phyloP scores from a whole-genome alignment of 768 basidiomycete genomes.

The Psilocybe tampanensis region DNA sequence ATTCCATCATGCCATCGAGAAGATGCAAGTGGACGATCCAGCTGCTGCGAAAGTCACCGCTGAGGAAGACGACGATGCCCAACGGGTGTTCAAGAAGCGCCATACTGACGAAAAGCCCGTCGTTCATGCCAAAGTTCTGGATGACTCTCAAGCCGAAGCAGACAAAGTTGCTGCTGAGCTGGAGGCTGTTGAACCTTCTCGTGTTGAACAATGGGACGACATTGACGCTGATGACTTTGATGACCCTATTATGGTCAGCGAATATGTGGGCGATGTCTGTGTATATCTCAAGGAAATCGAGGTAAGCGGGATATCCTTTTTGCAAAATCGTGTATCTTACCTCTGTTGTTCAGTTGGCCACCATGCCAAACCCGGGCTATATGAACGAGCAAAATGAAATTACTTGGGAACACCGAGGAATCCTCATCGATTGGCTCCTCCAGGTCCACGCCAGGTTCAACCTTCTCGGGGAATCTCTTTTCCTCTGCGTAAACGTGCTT shows the following conservation, averaged over 20 bases:
- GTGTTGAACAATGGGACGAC: slow-evolving; percentile 75
- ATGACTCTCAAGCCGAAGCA: slow-evolving; percentile 41
- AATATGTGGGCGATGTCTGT: slow-evolving; percentile 95
- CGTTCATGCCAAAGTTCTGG: slow-evolving; percentile 32
- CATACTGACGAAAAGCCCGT: slow-evolving; percentile 47
- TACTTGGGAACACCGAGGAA: slow-evolving; percentile 95
- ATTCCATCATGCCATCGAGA: slow-evolving; percentile 15
- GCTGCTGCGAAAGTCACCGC: slow-evolving; percentile 17
- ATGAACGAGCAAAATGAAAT: slow-evolving; percentile 95
- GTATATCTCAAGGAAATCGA: slow-evolving; percentile 88
- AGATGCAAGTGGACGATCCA: slow-evolving; percentile 22
- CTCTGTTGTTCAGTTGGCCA: slow-evolving; percentile 52
- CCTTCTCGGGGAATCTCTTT: slow-evolving; percentile 92
- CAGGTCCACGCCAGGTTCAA: slow-evolving; percentile 94
- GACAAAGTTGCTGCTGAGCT: slow-evolving; percentile 45
- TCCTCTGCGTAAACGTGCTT: slow-evolving; percentile 92
- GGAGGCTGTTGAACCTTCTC: slow-evolving; percentile 43
- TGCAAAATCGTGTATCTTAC: neutral
- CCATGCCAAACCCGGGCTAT: slow-evolving; percentile 92
- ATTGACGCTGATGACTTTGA: slow-evolving; percentile 91
- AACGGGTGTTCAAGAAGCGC: slow-evolving; percentile 62
- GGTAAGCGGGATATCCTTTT: slow-evolving; percentile 45
- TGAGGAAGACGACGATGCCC: slow-evolving; percentile 46
- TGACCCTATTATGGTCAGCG: slow-evolving; percentile 96
- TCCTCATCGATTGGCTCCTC: slow-evolving; percentile 95